phyloP scores from a whole-genome alignment of 2,329 filamentous ascomycete species.

The Pseudocercospora musae region DNA sequence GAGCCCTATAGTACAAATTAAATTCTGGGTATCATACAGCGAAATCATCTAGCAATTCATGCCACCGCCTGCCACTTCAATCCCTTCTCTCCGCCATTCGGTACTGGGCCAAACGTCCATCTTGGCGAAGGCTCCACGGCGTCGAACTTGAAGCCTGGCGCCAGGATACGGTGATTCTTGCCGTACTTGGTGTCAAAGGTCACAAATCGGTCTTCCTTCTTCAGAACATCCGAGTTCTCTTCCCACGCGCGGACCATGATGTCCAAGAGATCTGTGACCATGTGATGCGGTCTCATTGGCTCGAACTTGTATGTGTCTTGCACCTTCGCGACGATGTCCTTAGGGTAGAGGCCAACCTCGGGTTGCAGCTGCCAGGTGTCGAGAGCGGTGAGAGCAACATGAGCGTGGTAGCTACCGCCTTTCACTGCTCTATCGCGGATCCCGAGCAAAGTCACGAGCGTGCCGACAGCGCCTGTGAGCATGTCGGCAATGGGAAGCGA shows the following conservation, averaged over 20 bases:
- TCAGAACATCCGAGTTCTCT: conserved; percentile 22
- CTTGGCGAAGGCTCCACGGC: conserved; percentile 12
- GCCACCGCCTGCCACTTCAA: conserved; percentile 8
- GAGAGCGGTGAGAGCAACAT: conserved; percentile 32
- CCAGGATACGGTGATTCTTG: conserved; percentile 27
- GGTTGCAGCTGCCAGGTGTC: conserved; percentile 33
- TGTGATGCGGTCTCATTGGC: conserved; percentile 30
- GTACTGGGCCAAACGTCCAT: conserved; percentile 19
- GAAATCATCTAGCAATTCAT: background rate
- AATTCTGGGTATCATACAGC: conserved; percentile 1
- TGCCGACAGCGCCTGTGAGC: conserved; percentile 24
- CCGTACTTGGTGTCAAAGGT: conserved; percentile 29
- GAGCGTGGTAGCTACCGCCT: conserved; percentile 35
- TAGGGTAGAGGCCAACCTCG: conserved; percentile 37
- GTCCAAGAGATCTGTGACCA: conserved; percentile 33
- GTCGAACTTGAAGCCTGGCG: conserved; percentile 26
- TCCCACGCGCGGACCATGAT: conserved; percentile 32
- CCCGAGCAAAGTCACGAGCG: conserved; percentile 29
- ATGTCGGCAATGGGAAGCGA: conserved; percentile 13
- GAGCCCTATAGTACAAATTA: background rate
- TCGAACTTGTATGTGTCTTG: conserved; percentile 30
- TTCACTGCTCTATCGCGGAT: conserved; percentile 35
- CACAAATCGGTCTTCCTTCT: conserved; percentile 22
- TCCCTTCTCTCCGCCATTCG: conserved; percentile 18
- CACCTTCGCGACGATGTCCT: conserved; percentile 28